A percentile compares a stretch with the other conserved stretches of the same genome.
Conservation (phyloP, 768 basidiomycete genomes). For the Phaffia australis region DNA sequence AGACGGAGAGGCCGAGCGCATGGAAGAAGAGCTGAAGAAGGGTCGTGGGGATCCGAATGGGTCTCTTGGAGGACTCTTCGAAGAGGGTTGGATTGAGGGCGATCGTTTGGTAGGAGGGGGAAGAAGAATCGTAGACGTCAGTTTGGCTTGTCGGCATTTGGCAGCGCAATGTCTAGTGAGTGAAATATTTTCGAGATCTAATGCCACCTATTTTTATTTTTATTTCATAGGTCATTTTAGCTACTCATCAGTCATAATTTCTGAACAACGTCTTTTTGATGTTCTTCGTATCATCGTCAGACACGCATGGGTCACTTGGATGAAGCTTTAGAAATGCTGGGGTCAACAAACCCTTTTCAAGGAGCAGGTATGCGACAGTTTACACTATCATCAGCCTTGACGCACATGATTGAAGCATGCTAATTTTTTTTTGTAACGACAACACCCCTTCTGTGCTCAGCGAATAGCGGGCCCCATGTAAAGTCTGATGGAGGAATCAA, state of each 20-base stretch:
- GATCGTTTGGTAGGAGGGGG: slow-evolving; percentile 34
- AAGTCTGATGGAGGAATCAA: slow-evolving; percentile 91
- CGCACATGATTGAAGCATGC: neutral
- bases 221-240: too few relatives aligned
- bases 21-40: neutral
- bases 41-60: slow-evolving; percentile 53
- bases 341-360: slow-evolving; percentile 80
- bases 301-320: slow-evolving; percentile 82
- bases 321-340: slow-evolving; percentile 83
- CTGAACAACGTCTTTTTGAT: too few relatives aligned
- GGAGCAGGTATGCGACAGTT: slow-evolving; percentile 46
- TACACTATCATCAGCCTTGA: neutral
- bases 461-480: slow-evolving; percentile 56
- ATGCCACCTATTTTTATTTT: neutral
- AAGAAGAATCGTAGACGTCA: slow-evolving; percentile 80
- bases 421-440: neutral
- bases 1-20: slow-evolving; percentile 41
- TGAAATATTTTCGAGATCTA: slow-evolving; percentile 25
- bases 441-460: slow-evolving; percentile 34
- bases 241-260: too few relatives aligned
- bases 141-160: slow-evolving; percentile 88
- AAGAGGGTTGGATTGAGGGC: slow-evolving; percentile 1
- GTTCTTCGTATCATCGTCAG: slow-evolving; percentile 34
- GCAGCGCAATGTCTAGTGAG: slow-evolving; percentile 85
- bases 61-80: slow-evolving; percentile 40